Percentiles rank a stretch among this genome's conserved stretches.
phyloP scores from a whole-genome alignment of 208 protist species.

The Acanthamoeba healyi region DNA sequence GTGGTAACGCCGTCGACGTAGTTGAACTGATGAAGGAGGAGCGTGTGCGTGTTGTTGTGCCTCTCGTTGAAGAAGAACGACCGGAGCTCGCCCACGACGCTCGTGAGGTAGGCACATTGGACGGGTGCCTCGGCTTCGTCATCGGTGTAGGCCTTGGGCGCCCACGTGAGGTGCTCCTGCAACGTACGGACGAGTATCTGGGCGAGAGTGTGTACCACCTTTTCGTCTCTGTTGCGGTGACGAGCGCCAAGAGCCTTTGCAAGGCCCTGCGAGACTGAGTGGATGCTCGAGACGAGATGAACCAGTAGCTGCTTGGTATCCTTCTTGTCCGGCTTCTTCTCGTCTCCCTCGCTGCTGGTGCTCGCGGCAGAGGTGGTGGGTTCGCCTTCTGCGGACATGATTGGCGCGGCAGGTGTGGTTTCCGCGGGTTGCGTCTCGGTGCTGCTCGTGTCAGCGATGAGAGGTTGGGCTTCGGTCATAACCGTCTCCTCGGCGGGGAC shows the following conservation, averaged over 20 bases:
- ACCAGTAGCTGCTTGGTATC: conserved; percentile 59
- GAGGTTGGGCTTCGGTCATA: neutral
- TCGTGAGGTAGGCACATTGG: conserved; percentile 53
- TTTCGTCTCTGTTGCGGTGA: conserved; percentile 17
- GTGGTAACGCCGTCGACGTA: conserved; percentile 39
- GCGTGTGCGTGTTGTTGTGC: conserved; percentile 57
- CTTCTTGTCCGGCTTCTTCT: conserved; percentile 54
- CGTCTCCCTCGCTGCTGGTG: neutral
- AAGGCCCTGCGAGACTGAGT: conserved; percentile 61
- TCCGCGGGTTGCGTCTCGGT: neutral
- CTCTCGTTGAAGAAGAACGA: conserved; percentile 72
- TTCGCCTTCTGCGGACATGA: neutral
- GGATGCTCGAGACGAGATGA: conserved; percentile 73
- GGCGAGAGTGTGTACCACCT: conserved; percentile 15
- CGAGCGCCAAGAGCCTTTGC: conserved; percentile 47
- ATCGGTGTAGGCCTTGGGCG: conserved; percentile 7
- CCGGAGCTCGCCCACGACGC: conserved; percentile 71
- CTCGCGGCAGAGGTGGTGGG: neutral
- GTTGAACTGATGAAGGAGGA: conserved; percentile 72
- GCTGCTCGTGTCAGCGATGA: neutral
- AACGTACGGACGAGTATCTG: conserved; percentile 36
- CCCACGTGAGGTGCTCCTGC: conserved; percentile 57
- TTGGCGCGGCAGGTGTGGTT: neutral
- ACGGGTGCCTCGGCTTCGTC: neutral
- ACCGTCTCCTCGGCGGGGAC: neutral